Evolutionary conservation across 371 early-diverging fungal genomes (phyloP).

Genomic region (Apophysomyces ossiformis): DNA sequence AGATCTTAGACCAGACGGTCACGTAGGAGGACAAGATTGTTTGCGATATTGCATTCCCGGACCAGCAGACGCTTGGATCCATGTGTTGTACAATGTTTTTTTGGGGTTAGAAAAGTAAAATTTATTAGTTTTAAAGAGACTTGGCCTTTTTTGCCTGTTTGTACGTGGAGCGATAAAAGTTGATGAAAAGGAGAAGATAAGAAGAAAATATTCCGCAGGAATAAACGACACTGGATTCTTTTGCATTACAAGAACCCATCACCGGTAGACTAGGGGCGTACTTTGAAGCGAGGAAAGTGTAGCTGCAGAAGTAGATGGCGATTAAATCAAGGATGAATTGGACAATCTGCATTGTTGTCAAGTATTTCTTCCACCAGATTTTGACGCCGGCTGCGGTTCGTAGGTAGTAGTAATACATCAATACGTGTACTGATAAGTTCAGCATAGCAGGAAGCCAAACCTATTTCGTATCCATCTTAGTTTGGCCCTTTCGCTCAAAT

Average conservation of each 20-base stretch:
- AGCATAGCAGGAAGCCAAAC: constrained; percentile 67
- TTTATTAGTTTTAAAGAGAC: neutral
- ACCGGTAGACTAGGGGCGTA: constrained; percentile 61
- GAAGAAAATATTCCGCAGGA: constrained; percentile 69
- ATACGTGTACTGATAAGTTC: constrained; percentile 77
- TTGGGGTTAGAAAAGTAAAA: constrained; percentile 21
- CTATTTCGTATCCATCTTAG: constrained; percentile 18
- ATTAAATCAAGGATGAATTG: constrained; percentile 78
- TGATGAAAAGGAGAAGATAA: constrained; percentile 77
- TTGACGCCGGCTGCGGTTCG: constrained; percentile 68
- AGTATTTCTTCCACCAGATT: constrained; percentile 85
- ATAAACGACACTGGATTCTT: constrained; percentile 66
- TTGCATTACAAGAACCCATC: constrained; percentile 68
- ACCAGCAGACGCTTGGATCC: constrained; percentile 59
- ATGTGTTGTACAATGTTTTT: constrained; percentile 56
- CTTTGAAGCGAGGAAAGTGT: constrained; percentile 65
- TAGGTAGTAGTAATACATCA: constrained; percentile 85
- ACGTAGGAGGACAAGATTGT: constrained; percentile 65
- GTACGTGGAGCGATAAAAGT: constrained; percentile 79
- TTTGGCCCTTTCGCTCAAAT: neutral
- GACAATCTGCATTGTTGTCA: constrained; percentile 80
- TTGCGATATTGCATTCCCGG: constrained; percentile 70
- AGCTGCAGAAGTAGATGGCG: constrained; percentile 69
- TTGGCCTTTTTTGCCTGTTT: neutral
- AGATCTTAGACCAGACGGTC: constrained; percentile 61